These are phyloP conservation scores for Fusarium metavorans DNA, from an alignment of 2,329 filamentous ascomycete species.

Conservation along the genomic window DNA sequence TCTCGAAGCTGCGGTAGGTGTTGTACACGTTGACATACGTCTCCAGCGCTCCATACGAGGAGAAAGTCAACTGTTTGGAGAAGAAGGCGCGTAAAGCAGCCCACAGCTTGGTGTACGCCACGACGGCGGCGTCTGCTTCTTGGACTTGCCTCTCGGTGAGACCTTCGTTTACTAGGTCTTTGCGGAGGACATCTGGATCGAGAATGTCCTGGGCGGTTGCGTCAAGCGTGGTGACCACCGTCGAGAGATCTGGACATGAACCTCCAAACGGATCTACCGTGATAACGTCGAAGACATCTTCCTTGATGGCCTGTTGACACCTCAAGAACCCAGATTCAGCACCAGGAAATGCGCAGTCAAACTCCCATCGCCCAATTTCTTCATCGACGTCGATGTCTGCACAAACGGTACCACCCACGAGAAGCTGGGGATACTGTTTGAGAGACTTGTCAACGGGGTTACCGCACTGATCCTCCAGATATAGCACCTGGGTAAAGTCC, in stretches of 20 bases:
- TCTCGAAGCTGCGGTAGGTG: constrained; percentile 43
- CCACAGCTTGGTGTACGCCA: constrained; percentile 48
- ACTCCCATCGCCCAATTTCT: constrained; percentile 48
- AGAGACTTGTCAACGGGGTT: constrained; percentile 43
- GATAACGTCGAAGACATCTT: constrained; percentile 50
- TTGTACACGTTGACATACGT: constrained; percentile 50
- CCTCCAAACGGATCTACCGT: constrained; percentile 51
- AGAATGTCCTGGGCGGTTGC: constrained; percentile 46
- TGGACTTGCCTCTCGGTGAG: constrained; percentile 31
- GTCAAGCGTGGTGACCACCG: constrained; percentile 50
- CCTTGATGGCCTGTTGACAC: constrained; percentile 50
- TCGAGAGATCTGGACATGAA: constrained; percentile 51
- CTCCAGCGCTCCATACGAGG: constrained; percentile 42
- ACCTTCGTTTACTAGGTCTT: constrained; percentile 43
- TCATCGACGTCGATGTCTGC: constrained; percentile 44
- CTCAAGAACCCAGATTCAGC: constrained; percentile 43
- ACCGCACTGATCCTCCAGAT: constrained; percentile 52
- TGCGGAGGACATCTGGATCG: constrained; percentile 39
- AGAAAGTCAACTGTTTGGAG: constrained; percentile 34
- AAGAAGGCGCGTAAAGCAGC: constrained; percentile 48
- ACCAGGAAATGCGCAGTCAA: constrained; percentile 53
- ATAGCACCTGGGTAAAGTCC: constrained; percentile 49
- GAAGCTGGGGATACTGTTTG: constrained; percentile 47
- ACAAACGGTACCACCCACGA: constrained; percentile 49
- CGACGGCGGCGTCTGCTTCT: constrained; percentile 44